These are phyloP conservation scores for Aspergillus baeticus DNA, from an alignment of 495 filamentous ascomycete genomes.

Conservation along the genomic window DNA sequence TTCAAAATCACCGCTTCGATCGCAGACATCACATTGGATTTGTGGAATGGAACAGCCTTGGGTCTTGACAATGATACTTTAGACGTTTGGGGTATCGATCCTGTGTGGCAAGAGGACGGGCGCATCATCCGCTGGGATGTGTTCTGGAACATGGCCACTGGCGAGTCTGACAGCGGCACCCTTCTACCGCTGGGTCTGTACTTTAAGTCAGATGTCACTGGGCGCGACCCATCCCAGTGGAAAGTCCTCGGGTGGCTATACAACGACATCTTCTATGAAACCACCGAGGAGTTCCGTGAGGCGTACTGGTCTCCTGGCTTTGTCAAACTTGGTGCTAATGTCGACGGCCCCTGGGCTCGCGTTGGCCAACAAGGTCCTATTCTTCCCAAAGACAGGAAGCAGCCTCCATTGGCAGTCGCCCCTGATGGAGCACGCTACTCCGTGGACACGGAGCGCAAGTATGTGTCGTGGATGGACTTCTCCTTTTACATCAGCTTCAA, in stretches of 20 bases:
- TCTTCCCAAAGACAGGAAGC: conserved; percentile 11
- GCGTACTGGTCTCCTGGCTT: conserved; percentile 18
- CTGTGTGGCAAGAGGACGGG: conserved; percentile 19
- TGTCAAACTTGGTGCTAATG: conserved; percentile 13
- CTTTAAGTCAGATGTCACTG: conserved; percentile 19
- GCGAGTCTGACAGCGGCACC: conserved; percentile 12
- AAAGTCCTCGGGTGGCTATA: conserved; percentile 20
- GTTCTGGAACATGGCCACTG: conserved; percentile 16
- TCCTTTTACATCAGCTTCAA: conserved; percentile 19
- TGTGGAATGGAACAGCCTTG: conserved; percentile 17
- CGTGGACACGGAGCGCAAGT: conserved; percentile 15
- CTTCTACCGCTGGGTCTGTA: conserved; percentile 17
- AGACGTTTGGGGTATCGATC: conserved; percentile 17
- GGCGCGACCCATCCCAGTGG: conserved; percentile 19
- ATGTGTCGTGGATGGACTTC: conserved; percentile 20
- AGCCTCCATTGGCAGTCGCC: conserved; percentile 15
- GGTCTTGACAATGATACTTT: conserved; percentile 19
- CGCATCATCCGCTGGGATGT: conserved; percentile 17
- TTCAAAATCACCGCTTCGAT: conserved; percentile 17
- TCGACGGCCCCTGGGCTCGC: conserved; percentile 18
- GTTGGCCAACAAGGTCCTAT: conserved; percentile 15
- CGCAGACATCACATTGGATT: conserved; percentile 15
- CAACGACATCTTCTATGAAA: conserved; percentile 20
- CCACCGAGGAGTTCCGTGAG: conserved; percentile 15
- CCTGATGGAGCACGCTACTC: conserved; percentile 16